Evolutionary conservation across 257 asterid genomes (phyloP), one percentile per base, ranked within the genome.

Genomic region (Ilex aquifolium): DNA sequence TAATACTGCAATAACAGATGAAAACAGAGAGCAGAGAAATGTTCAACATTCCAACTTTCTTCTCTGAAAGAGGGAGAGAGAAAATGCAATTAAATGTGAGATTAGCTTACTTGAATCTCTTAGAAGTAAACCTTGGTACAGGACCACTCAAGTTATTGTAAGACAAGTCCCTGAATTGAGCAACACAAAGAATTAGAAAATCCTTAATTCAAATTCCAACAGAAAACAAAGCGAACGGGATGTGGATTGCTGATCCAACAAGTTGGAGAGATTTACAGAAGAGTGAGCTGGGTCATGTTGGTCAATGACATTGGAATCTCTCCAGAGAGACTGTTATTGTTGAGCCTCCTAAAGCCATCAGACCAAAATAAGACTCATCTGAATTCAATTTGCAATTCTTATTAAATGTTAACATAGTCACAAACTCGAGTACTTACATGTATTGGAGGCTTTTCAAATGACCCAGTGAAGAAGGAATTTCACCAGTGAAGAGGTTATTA

Each of bases 61-160:
- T 42, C n/a, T 42, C 32, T 36, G 1, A 36, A 31, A 14, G 13
- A 31, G 32, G 30, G 17, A 50, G 10, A 49, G 56, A 53, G 36
- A 3, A 52, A 32, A 32, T 30, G 30, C 48, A 11, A 11, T n/a
- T 50, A 66, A 29, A 21, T 27, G 39, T 55, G 61, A 17, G 57
- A 32, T 46, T 27, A 17, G 72, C 83, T 84, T 80, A 90, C 99
- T 88, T 86, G 86, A 90, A 80, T 36, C 82, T 82, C 83, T 93
- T 93, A 60, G 83, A 74, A 79, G 94, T 95, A 64, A 87, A 77
- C 52, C 67, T 71, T 61, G 97, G 96, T 10, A 90, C 80, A 31
- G 96, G 90, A 46, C 99, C 97, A 46, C 85, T 84, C 88, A 93
- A 85, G 79, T 90, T 90, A 80, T 93, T 93, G 82, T 81, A 90